Percentiles rank a stretch among this genome's conserved stretches.
These are phyloP conservation scores for Aspergillus sp. DNA, from an alignment of 2,329 filamentous ascomycete species.

Conservation along the genomic window DNA sequence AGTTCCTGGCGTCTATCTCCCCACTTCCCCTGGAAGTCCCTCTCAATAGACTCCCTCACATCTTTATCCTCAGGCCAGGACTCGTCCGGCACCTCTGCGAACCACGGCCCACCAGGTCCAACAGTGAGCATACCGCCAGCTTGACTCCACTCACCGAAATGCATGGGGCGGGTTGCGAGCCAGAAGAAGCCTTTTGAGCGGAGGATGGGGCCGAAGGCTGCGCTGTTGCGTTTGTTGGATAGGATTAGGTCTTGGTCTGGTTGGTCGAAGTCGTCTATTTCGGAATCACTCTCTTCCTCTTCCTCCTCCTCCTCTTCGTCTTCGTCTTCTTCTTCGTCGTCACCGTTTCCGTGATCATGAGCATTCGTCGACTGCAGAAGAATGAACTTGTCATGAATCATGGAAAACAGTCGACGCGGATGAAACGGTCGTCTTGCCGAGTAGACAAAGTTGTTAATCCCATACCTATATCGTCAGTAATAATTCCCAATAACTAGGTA, in stretches of 20 bases:
- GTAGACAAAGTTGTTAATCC: constrained; percentile 71
- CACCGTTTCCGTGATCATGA: constrained; percentile 25
- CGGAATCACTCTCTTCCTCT: constrained; percentile 26
- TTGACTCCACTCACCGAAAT: constrained; percentile 48
- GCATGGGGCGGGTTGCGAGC: constrained; percentile 42
- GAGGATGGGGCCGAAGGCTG: constrained; percentile 39
- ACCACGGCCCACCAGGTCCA: constrained; percentile 51
- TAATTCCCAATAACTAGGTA: too few species aligned
- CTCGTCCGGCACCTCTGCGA: constrained; percentile 57
- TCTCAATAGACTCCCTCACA: constrained; percentile 48
- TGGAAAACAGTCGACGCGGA: constrained; percentile 39
- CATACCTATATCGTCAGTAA: constrained; percentile 49
- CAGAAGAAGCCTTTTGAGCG: constrained; percentile 49
- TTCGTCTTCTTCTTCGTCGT: constrained; percentile 23
- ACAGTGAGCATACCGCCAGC: constrained; percentile 47
- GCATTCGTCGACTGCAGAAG: constrained; percentile 33
- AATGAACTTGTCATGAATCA: constrained; percentile 49
- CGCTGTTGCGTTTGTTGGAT: constrained; percentile 39
- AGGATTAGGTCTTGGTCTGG: constrained; percentile 35
- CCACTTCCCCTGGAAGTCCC: constrained; percentile 57
- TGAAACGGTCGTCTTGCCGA: constrained; percentile 56
- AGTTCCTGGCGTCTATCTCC: constrained; percentile 70
- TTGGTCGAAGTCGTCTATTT: constrained; percentile 31
- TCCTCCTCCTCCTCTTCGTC: constrained; percentile 28
- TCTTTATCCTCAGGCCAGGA: constrained; percentile 53